Evolutionary conservation across 495 filamentous ascomycete species (phyloP).

Genomic region (Aspergillus campestris): DNA sequence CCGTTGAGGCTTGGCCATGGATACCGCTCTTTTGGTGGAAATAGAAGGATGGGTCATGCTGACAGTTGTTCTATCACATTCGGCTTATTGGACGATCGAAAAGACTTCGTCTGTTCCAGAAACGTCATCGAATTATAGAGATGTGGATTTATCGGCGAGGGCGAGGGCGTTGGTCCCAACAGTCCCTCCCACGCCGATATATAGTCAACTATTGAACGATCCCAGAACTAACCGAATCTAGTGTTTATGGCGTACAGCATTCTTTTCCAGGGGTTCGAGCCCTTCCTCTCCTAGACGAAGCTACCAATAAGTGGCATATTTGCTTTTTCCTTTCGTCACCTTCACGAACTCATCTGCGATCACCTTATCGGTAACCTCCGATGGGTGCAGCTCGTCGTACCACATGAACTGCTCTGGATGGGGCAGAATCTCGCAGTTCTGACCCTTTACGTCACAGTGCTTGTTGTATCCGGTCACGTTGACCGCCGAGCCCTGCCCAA

Average conservation of each 20-base stretch:
- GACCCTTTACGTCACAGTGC: constrained; percentile 40
- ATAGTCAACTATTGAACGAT: too few relatives aligned
- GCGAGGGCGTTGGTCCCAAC: too few relatives aligned
- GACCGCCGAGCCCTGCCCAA: constrained; percentile 47
- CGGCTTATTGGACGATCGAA: too few relatives aligned
- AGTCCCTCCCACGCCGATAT: too few relatives aligned
- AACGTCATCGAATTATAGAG: too few relatives aligned
- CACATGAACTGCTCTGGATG: constrained; percentile 39
- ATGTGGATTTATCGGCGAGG: too few relatives aligned
- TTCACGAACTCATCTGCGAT: constrained; percentile 55
- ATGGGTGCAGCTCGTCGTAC: constrained; percentile 62
- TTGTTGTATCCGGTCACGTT: constrained; percentile 52
- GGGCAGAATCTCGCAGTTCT: constrained; percentile 17
- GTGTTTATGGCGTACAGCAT: background rate
- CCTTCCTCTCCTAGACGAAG: background rate
- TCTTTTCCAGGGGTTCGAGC: background rate
- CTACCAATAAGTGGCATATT: constrained; percentile 47
- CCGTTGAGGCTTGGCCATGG: too few relatives aligned
- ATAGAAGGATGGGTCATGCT: too few relatives aligned
- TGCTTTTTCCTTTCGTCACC: constrained; percentile 47
- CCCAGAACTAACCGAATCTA: too few relatives aligned
- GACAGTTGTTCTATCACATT: too few relatives aligned
- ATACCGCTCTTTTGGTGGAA: too few relatives aligned
- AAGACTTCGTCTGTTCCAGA: too few relatives aligned
- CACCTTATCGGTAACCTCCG: constrained; percentile 42